Evolutionary conservation across 1,284 basidiomycete genomes (phyloP).

Genomic region (Ustilago esculenta): DNA sequence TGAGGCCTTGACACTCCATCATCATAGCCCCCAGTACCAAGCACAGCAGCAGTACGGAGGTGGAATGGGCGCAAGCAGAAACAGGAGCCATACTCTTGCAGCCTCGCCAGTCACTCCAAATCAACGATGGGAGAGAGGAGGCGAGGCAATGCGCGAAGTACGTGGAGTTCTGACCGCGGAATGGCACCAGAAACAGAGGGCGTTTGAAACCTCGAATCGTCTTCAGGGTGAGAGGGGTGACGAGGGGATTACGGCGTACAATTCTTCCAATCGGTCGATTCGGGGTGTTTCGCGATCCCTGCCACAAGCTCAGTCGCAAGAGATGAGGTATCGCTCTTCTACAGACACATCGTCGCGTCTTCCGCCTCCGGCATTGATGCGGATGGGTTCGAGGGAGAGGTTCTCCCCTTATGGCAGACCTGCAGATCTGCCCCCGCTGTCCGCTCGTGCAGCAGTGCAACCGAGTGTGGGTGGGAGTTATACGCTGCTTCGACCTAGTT

Average conservation of each 20-base stretch:
- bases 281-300: not conserved
- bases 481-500: too few relatives aligned
- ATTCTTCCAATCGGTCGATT: not conserved
- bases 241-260: too few relatives aligned
- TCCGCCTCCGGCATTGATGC: too few relatives aligned
- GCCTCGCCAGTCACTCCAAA: not conserved
- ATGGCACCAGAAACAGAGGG: constrained; percentile 13
- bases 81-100: constrained; percentile 3
- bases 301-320: not conserved
- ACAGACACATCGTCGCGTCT: not conserved
- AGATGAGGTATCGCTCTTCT: not conserved
- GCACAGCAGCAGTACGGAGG: not conserved
- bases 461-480: too few relatives aligned
- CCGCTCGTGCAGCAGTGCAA: too few relatives aligned
- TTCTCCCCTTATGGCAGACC: too few relatives aligned
- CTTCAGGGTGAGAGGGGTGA: not conserved
- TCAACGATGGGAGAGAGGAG: too few relatives aligned
- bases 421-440: too few relatives aligned
- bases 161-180: constrained; percentile 8
- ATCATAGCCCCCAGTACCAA: not conserved
- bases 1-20: constrained; percentile 12
- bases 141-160: not conserved
- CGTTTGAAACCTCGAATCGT: not conserved
- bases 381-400: too few relatives aligned
- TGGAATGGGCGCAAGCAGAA: not conserved